phyloP scores from a whole-genome alignment of 352 stramenopile species.

The Vaucheria bursata region DNA sequence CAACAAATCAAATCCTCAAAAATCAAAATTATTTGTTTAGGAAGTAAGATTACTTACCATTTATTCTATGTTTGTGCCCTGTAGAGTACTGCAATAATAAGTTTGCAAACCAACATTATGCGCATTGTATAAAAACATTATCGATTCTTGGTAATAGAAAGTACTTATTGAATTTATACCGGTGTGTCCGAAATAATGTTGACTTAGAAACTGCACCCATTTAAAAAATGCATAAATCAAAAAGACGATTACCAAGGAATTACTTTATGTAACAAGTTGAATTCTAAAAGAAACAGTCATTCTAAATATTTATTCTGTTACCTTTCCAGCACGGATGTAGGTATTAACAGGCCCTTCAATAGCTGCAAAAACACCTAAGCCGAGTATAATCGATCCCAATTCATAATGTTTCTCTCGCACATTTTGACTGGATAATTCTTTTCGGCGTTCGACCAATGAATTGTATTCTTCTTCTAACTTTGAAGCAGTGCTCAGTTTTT shows the following conservation, averaged over 20 bases:
- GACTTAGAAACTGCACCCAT: neutral
- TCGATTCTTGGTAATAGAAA: too few species aligned
- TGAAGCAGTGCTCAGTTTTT: constrained; percentile 17
- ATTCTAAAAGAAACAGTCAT: too few species aligned
- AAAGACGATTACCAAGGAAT: neutral
- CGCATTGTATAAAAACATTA: too few species aligned
- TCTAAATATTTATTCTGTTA: too few species aligned
- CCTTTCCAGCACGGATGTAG: constrained; percentile 46
- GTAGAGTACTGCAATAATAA: too few species aligned
- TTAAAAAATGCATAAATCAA: neutral
- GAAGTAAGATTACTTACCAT: too few species aligned
- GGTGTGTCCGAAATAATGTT: neutral
- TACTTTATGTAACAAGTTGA: neutral
- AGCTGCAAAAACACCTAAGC: constrained; percentile 43
- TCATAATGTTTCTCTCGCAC: constrained; percentile 49
- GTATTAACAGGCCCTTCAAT: constrained; percentile 50
- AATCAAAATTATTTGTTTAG: too few species aligned
- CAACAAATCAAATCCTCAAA: too few species aligned
- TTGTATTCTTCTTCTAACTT: constrained; percentile 38
- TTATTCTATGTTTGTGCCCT: too few species aligned
- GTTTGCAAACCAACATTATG: too few species aligned
- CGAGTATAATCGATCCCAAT: constrained; percentile 39
- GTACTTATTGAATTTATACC: too few species aligned
- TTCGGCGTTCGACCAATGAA: constrained; percentile 26
- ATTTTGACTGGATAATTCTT: constrained; percentile 34